These are phyloP conservation scores for Fusarium heterosporum DNA, from an alignment of 2,329 filamentous ascomycete species.

Conservation along the genomic window DNA sequence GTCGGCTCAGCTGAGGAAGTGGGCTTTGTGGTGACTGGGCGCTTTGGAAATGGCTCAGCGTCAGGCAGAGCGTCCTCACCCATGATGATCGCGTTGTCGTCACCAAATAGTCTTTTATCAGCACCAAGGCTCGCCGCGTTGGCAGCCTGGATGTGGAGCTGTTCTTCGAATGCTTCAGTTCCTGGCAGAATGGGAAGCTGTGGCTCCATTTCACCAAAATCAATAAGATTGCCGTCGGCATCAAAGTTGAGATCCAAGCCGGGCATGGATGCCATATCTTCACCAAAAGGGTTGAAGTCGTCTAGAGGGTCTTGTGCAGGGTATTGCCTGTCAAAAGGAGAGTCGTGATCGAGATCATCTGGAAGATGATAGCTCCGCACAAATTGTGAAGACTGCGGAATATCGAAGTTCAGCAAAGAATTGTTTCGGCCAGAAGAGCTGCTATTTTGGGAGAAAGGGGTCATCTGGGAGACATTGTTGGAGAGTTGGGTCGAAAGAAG, in stretches of 20 bases:
- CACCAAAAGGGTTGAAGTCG: constrained; percentile 51
- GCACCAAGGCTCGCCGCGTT: constrained; percentile 24
- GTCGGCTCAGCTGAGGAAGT: constrained; percentile 33
- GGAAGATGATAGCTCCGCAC: constrained; percentile 50
- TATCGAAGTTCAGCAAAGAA: constrained; percentile 48
- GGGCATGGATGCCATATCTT: constrained; percentile 54
- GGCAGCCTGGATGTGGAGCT: constrained; percentile 15
- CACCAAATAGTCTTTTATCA: constrained; percentile 31
- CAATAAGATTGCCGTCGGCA: constrained; percentile 62
- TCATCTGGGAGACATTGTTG: constrained; percentile 59
- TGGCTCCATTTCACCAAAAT: constrained; percentile 52
- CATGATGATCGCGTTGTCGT: constrained; percentile 53
- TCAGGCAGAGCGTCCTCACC: constrained; percentile 55
- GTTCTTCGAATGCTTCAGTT: constrained; percentile 22
- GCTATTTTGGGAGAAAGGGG: constrained; percentile 53
- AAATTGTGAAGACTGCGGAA: constrained; percentile 53
- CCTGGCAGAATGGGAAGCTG: constrained; percentile 58
- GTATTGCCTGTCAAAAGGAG: constrained; percentile 45
- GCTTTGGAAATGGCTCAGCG: constrained; percentile 52
- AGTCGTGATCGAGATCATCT: constrained; percentile 51
- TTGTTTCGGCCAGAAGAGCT: constrained; percentile 48
- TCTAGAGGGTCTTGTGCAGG: constrained; percentile 35
- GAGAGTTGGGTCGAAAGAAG: constrained; percentile 54
- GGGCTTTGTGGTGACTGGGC: constrained; percentile 26
- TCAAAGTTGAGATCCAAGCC: constrained; percentile 64